Percentiles rank a stretch among this genome's conserved stretches.
Conservation (phyloP, 2,329 filamentous ascomycete genomes). For the Beauveria brongniartii region DNA sequence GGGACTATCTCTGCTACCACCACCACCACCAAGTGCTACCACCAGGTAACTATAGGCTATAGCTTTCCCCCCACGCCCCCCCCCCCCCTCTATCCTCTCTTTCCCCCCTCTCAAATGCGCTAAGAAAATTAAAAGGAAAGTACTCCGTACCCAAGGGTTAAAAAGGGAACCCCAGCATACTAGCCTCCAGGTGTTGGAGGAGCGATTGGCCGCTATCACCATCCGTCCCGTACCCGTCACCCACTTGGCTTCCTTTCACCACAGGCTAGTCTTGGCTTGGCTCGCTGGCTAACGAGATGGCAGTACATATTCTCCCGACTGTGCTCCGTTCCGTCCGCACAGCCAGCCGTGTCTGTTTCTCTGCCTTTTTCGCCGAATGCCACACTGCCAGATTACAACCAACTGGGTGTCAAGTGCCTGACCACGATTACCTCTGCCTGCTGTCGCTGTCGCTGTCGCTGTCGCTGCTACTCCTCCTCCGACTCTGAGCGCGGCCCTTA, state of each 20-base stretch:
- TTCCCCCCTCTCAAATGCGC: neutral
- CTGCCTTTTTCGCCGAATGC: neutral
- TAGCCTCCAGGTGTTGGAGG: neutral
- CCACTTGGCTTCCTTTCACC: constrained; percentile 6
- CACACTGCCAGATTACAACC: neutral
- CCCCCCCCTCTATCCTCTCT: neutral
- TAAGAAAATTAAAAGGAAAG: neutral
- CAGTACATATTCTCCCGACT: constrained; percentile 9
- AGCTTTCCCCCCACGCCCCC: neutral
- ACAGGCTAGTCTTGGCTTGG: constrained; percentile 5
- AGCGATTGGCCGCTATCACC: constrained; percentile 9
- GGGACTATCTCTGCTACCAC: neutral
- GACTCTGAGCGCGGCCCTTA: neutral
- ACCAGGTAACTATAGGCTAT: neutral
- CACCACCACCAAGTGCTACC: neutral
- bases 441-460: neutral
- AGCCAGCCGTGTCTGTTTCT: constrained; percentile 3
- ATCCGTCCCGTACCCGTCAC: constrained; percentile 9
- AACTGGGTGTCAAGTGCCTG: neutral
- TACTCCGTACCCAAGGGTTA: too few species aligned
- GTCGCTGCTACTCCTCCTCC: neutral
- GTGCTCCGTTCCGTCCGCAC: constrained; percentile 6
- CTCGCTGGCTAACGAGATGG: constrained; percentile 5
- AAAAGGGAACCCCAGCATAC: neutral
- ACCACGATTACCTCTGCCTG: neutral